Evolutionary conservation across 2,329 filamentous ascomycete species (phyloP).

Genomic region (Epichloe coenophiala): DNA sequence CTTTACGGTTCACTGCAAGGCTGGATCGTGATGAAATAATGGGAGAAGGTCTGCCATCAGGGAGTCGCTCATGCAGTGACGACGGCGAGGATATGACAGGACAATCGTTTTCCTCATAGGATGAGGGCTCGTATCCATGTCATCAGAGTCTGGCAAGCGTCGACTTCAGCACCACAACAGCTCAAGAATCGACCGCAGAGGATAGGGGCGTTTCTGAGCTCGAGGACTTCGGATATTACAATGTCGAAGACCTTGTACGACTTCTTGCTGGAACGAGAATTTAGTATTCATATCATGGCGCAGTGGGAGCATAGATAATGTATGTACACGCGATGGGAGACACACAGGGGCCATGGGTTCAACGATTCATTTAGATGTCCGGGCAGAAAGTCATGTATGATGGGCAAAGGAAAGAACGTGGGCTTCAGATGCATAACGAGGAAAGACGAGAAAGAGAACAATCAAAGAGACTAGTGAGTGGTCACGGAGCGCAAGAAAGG

Average conservation of each 20-base stretch:
- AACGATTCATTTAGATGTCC: conserved; percentile 1
- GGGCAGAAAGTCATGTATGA: conserved; percentile 2
- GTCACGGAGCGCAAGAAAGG: neutral
- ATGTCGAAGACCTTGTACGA: conserved; percentile 14
- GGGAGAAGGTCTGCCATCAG: conserved; percentile 3
- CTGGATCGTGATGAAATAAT: conserved; percentile 3
- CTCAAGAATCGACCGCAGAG: neutral
- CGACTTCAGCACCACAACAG: conserved; percentile 2
- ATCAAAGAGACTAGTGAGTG: neutral
- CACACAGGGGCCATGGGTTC: neutral
- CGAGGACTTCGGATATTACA: conserved; percentile 17
- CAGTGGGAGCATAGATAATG: neutral
- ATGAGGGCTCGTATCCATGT: neutral
- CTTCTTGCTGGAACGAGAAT: conserved; percentile 11
- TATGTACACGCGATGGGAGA: conserved; percentile 1
- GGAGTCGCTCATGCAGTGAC: neutral
- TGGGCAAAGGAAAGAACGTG: neutral
- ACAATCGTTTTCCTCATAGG: conserved; percentile 4
- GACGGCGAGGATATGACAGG: neutral
- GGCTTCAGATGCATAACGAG: neutral
- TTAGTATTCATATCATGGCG: conserved; percentile 4
- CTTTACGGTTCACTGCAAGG: conserved; percentile 4
- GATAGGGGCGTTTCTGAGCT: conserved; percentile 10
- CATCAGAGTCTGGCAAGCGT: conserved; percentile 7
- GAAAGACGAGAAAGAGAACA: neutral